Evolutionary conservation across 768 basidiomycete genomes (phyloP).

Genomic region (Harrya chromipes): DNA sequence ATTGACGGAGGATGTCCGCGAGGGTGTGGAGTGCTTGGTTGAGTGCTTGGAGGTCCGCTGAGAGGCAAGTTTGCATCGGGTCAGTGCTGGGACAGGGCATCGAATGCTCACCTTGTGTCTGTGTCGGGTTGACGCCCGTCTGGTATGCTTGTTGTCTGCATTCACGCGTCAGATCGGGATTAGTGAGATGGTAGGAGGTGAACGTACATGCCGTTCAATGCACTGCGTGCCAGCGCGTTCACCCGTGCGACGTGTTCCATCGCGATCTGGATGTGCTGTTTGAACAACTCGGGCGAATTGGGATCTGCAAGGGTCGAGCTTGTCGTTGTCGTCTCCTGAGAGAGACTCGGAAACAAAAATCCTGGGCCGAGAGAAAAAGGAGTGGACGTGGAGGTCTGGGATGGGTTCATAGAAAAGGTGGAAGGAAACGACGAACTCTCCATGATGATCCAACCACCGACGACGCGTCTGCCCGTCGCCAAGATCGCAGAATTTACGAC

Average conservation of each 20-base stretch:
- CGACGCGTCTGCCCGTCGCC: conserved; percentile 52
- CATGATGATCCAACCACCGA: conserved; percentile 42
- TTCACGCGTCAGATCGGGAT: neutral
- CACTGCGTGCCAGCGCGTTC: conserved; percentile 46
- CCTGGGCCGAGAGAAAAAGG: conserved; percentile 17
- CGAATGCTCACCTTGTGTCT: conserved; percentile 47
- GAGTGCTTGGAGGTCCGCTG: conserved; percentile 50
- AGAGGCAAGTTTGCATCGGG: neutral
- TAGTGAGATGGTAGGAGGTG: too few relatives aligned
- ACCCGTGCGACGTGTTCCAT: conserved; percentile 49
- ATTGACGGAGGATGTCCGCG: conserved; percentile 48
- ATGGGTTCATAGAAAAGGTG: too few relatives aligned
- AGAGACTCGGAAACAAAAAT: conserved; percentile 19
- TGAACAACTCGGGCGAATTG: conserved; percentile 62
- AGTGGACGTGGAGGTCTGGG: conserved; percentile 13
- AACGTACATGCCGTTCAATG: conserved; percentile 54
- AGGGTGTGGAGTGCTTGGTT: conserved; percentile 48
- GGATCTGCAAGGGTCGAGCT: conserved; percentile 38
- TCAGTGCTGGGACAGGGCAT: neutral
- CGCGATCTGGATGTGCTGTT: conserved; percentile 49
- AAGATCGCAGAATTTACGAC: conserved; percentile 36
- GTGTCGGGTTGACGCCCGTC: conserved; percentile 47
- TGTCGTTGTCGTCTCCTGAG: conserved; percentile 23
- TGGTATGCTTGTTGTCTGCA: conserved; percentile 62
- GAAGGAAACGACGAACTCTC: too few relatives aligned